phyloP scores from a whole-genome alignment of 495 filamentous ascomycete species.

The Aspergillus ellipticus region DNA sequence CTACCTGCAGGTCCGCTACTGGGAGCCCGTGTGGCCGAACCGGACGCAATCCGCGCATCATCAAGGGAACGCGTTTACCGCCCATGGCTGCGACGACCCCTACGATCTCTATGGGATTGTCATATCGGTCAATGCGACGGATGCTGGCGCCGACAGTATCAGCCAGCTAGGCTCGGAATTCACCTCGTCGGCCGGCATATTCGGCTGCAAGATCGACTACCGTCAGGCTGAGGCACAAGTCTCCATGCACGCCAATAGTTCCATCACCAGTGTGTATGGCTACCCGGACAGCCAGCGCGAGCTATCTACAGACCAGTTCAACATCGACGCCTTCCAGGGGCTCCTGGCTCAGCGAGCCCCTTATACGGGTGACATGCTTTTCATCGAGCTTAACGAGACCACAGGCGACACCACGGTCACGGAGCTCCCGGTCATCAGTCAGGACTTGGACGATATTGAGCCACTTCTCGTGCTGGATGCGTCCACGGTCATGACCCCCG shows the following conservation, averaged over 20 bases:
- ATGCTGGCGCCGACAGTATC: not conserved
- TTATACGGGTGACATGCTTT: constrained; percentile 40
- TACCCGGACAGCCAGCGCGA: constrained; percentile 16
- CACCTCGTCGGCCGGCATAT: constrained; percentile 27
- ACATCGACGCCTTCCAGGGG: constrained; percentile 34
- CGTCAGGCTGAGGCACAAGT: constrained; percentile 29
- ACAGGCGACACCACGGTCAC: constrained; percentile 29
- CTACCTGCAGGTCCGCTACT: constrained; percentile 39
- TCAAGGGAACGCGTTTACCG: constrained; percentile 21
- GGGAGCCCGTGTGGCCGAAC: constrained; percentile 31
- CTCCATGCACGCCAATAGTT: constrained; percentile 41
- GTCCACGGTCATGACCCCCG: constrained; percentile 29
- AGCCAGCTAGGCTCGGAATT: constrained; percentile 13
- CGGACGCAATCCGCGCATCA: constrained; percentile 6
- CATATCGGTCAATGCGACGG: constrained; percentile 32
- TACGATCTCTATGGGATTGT: constrained; percentile 40
- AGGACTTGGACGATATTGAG: constrained; percentile 33
- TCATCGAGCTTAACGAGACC: constrained; percentile 30
- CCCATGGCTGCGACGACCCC: constrained; percentile 27
- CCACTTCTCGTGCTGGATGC: constrained; percentile 33
- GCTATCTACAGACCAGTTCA: constrained; percentile 27
- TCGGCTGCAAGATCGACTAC: constrained; percentile 37
- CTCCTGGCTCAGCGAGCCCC: constrained; percentile 33
- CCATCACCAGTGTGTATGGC: constrained; percentile 28
- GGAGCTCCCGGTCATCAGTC: constrained; percentile 36